phyloP scores from a whole-genome alignment of 2,329 filamentous ascomycete species.

The Lachnellula hyalina region DNA sequence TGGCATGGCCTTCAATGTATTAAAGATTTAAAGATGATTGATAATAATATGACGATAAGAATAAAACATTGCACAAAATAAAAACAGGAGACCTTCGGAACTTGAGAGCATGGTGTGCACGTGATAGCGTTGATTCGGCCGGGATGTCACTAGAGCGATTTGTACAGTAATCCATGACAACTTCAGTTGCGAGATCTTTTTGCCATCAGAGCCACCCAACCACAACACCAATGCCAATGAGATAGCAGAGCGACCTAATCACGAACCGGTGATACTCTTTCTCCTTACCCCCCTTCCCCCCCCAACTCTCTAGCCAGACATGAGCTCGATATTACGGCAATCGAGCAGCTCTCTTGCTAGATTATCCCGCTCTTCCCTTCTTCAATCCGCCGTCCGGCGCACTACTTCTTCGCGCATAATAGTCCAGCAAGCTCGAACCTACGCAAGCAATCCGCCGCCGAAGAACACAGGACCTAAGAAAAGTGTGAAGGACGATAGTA shows the following conservation, averaged over 20 bases:
- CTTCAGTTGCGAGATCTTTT: not conserved
- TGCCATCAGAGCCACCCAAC: not conserved
- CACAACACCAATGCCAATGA: slow-evolving; percentile 11
- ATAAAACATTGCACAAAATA: not conserved
- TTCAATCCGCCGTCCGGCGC: slow-evolving; percentile 46
- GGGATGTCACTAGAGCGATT: not conserved
- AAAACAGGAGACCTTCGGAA: not conserved
- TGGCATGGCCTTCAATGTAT: not conserved
- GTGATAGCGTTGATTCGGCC: not conserved
- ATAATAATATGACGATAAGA: not conserved
- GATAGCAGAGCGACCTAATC: slow-evolving; percentile 18
- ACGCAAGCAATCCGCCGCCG: slow-evolving; percentile 16
- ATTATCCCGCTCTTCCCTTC: slow-evolving; percentile 52
- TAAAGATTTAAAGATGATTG: not conserved
- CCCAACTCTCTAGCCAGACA: slow-evolving; percentile 37
- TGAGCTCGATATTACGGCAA: slow-evolving; percentile 63
- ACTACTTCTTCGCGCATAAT: slow-evolving; percentile 34
- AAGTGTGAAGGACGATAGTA: slow-evolving; percentile 14
- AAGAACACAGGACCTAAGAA: slow-evolving; percentile 1
- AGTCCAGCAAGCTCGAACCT: slow-evolving; percentile 24
- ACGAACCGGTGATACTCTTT: slow-evolving; percentile 16
- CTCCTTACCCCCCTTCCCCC: not conserved
- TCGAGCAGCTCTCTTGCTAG: slow-evolving; percentile 61
- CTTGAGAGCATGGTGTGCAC: not conserved
- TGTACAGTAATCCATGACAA: not conserved